Evolutionary conservation across 495 filamentous ascomycete species (phyloP), one percentile per base, ranked within the genome.

Genomic region (Monascus purpureus): DNA sequence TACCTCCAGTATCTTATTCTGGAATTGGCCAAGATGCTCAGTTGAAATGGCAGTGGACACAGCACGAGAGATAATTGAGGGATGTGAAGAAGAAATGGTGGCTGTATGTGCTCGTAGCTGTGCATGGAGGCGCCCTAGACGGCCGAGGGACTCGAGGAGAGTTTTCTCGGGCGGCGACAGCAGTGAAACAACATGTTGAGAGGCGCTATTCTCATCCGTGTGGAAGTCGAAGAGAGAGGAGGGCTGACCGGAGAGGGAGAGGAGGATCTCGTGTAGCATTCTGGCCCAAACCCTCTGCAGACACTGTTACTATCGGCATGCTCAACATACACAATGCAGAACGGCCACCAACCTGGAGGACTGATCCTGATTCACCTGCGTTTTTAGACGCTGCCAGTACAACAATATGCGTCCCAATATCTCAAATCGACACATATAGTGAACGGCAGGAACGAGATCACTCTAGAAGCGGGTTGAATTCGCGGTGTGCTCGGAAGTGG

Each of bases 241-340:
- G 16, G 83, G 77, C 58, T 93, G 82, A 32, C 88, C 88, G 41
- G 85, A 90, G 52, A 97, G 78, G 48, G 82, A 82, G 50, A 97
- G 77, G 43, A 97, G 71, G 57, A 97, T 77, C 61, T 97, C 90
- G 65, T 96, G 88, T 48, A 96, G 79, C 88, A 96, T 96, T 55
- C 52, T 67, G 57, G 36, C 35, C 47, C 38, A 9, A 40, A 36
- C 28, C 55, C 43, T 25, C 56, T 63, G 38, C 25, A 13, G 15
- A 31, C 28, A 8, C 29, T 26, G 15, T 12, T 14, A n/a, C 0
- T n/a, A n/a, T n/a, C n/a, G n/a, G n/a, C n/a, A n/a, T n/a, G n/a
- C n/a, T n/a, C n/a, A n/a, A n/a, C n/a, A n/a, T n/a, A n/a, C n/a
- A n/a, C 23, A 22, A 31, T 23, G 11, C 17, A 16, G 13, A 1